These are phyloP conservation scores for Moniliophthora roreri DNA, from an alignment of 1,284 basidiomycete species.

Conservation along the genomic window DNA sequence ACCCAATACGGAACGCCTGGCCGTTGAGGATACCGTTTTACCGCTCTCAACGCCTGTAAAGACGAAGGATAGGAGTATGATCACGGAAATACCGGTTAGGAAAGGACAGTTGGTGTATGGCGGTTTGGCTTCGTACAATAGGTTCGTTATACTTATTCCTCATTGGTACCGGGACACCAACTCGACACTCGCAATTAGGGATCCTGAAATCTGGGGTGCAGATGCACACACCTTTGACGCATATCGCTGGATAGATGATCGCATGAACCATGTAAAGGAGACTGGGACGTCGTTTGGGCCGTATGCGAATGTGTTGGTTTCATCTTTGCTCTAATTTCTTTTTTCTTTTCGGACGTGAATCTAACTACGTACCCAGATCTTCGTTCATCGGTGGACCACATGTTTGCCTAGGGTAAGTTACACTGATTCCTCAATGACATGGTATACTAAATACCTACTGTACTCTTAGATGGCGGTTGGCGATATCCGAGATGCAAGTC, in stretches of 20 bases:
- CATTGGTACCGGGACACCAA: background rate
- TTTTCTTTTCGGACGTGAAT: background rate
- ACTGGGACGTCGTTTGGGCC: constrained; percentile 15
- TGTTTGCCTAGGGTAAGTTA: constrained; percentile 17
- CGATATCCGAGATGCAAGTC: constrained; percentile 7
- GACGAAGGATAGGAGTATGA: constrained; percentile 9
- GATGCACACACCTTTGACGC: constrained; percentile 19
- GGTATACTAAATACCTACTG: background rate
- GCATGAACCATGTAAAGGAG: constrained; percentile 2
- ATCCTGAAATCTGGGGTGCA: constrained; percentile 16
- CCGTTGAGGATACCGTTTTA: constrained; percentile 14
- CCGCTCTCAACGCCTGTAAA: constrained; percentile 16
- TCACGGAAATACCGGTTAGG: constrained; percentile 13
- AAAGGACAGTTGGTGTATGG: constrained; percentile 18
- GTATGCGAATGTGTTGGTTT: constrained; percentile 18
- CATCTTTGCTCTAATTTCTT: background rate
- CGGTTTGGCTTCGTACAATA: constrained; percentile 17
- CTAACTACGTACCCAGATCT: constrained; percentile 4
- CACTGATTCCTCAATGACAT: background rate
- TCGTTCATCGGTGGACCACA: constrained; percentile 17
- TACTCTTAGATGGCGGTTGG: constrained; percentile 17
- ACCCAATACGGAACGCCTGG: constrained; percentile 16
- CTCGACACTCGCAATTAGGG: background rate
- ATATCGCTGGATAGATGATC: constrained; percentile 14
- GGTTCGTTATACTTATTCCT: background rate